Conservation (phyloP, 2,329 filamentous ascomycete species). For the Sclerotinia sclerotiorum region DNA sequence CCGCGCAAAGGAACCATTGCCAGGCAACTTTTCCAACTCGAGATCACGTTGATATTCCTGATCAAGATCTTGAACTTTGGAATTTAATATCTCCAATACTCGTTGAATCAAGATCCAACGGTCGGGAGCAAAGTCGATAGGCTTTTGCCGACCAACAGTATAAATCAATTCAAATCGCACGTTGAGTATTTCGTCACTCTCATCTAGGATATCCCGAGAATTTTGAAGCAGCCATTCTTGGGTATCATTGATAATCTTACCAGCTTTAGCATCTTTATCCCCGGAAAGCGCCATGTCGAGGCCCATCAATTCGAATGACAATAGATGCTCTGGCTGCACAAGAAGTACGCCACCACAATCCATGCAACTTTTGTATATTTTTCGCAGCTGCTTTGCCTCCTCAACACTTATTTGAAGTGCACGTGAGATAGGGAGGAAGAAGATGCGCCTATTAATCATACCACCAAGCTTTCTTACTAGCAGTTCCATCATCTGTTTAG, state of each 20-base stretch:
- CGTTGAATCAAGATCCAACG: conserved; percentile 58
- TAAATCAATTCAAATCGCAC: conserved; percentile 63
- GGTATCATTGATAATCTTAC: conserved; percentile 41
- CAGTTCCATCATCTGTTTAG: conserved; percentile 59
- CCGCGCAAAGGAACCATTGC: conserved; percentile 47
- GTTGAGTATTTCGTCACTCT: conserved; percentile 64
- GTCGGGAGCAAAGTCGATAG: conserved; percentile 53
- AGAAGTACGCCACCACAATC: conserved; percentile 55
- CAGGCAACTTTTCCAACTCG: conserved; percentile 42
- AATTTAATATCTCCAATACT: conserved; percentile 48
- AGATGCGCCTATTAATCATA: conserved; percentile 54
- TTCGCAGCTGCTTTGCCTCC: conserved; percentile 43
- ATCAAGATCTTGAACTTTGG: conserved; percentile 39
- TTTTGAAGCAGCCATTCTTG: conserved; percentile 48
- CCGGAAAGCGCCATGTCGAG: conserved; percentile 49
- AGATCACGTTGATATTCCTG: conserved; percentile 43
- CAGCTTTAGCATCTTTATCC: conserved; percentile 38
- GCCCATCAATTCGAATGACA: conserved; percentile 64
- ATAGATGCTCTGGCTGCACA: conserved; percentile 61
- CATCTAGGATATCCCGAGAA: conserved; percentile 60
- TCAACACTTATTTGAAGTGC: conserved; percentile 42
- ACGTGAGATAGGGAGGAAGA: conserved; percentile 60
- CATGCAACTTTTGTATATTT: conserved; percentile 49
- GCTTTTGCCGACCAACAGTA: conserved; percentile 54
- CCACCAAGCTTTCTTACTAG: conserved; percentile 56